Conservation (phyloP, 192 early-diverging fungal genomes). For the Coemansia sp. region DNA sequence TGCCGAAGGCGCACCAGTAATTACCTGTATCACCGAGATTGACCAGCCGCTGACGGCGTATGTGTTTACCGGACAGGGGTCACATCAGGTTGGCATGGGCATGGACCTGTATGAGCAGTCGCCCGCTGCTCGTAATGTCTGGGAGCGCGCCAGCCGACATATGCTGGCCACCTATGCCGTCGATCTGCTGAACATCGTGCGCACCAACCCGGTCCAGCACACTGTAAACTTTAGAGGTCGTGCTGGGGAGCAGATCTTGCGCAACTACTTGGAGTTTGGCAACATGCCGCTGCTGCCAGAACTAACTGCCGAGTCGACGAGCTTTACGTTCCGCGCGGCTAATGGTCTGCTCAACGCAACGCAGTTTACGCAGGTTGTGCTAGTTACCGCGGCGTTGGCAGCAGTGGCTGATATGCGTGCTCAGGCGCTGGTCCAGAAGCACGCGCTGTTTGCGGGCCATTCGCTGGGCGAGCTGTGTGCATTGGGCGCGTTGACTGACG, state of each 20-base stretch:
- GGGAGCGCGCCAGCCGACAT: constrained; percentile 88
- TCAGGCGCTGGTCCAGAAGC: constrained; percentile 73
- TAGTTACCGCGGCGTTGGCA: constrained; percentile 89
- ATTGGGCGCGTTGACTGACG: constrained; percentile 73
- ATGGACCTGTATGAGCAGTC: constrained; percentile 89
- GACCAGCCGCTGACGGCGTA: constrained; percentile 88
- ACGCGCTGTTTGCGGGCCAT: constrained; percentile 89
- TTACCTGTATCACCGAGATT: constrained; percentile 82
- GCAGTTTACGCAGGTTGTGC: constrained; percentile 89
- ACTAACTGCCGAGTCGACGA: constrained; percentile 16
- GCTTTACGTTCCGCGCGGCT: constrained; percentile 54
- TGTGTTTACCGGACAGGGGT: constrained; percentile 95
- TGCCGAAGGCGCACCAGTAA: constrained; percentile 55
- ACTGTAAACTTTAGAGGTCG: constrained; percentile 19
- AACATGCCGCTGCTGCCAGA: constrained; percentile 23
- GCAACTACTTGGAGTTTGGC: constrained; percentile 69
- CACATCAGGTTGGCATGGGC: constrained; percentile 94
- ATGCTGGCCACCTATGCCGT: constrained; percentile 81
- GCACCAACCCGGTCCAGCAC: constrained; percentile 64
- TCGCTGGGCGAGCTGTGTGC: constrained; percentile 92
- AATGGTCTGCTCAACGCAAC: constrained; percentile 85
- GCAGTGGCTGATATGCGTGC: constrained; percentile 84
- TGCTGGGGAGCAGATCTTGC: constrained; percentile 74
- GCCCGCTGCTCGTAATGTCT: constrained; percentile 76
- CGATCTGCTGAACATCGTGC: constrained; percentile 88